These are phyloP conservation scores for Geosiphon pyriformis DNA, from an alignment of 192 early-diverging fungal genomes.

Conservation along the genomic window DNA sequence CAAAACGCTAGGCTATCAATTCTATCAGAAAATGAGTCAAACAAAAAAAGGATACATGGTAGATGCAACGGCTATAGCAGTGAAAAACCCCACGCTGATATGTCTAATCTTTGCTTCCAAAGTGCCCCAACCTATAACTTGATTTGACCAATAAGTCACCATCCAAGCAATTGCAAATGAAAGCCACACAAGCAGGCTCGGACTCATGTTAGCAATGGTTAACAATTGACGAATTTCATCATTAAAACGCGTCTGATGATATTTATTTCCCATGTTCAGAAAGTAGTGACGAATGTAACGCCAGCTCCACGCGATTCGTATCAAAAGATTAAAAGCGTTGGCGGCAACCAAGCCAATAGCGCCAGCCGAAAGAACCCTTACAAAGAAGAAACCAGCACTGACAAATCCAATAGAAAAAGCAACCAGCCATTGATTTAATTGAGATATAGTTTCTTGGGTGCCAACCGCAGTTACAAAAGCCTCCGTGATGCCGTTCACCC, in stretches of 20 bases:
- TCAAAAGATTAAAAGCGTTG: constrained; percentile 78
- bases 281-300: constrained; percentile 61
- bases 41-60: constrained; percentile 41
- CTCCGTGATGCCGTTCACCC: constrained; percentile 92
- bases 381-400: constrained; percentile 50
- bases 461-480: constrained; percentile 89
- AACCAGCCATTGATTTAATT: constrained; percentile 70
- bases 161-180: constrained; percentile 49
- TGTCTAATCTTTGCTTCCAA: constrained; percentile 44
- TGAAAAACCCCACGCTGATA: constrained; percentile 50
- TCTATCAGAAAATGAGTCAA: no score
- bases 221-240: constrained; percentile 15
- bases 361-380: constrained; percentile 55
- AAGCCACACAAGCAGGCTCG: constrained; percentile 32
- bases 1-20: no score
- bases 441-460: constrained; percentile 49
- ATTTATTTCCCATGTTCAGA: constrained; percentile 24
- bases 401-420: constrained; percentile 68
- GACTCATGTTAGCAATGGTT: constrained; percentile 36
- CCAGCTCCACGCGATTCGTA: constrained; percentile 72
- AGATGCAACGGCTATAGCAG: constrained; percentile 28
- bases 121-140: constrained; percentile 52
- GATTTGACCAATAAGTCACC: constrained; percentile 46
- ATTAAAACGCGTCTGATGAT: neutral
- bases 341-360: constrained; percentile 76